Percentiles rank a stretch among this genome's conserved stretches.
These are phyloP conservation scores for Fusarium robinianum DNA, from an alignment of 2,329 filamentous ascomycete genomes.

Conservation along the genomic window DNA sequence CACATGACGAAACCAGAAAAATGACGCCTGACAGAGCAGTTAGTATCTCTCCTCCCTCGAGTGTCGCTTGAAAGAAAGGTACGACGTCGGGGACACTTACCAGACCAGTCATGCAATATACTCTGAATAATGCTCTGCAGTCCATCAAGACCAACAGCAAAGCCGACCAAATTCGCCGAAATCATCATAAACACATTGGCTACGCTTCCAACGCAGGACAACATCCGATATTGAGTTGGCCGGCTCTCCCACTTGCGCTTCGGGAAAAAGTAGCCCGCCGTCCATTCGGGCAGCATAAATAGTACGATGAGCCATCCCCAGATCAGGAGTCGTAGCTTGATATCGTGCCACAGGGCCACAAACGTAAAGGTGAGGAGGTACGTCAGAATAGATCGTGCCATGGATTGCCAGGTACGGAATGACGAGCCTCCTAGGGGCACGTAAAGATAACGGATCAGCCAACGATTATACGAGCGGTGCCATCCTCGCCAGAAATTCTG, in stretches of 20 bases:
- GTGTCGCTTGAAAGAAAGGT: too few relatives aligned
- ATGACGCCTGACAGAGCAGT: conserved; percentile 57
- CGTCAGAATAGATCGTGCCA: conserved; percentile 68
- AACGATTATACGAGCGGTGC: conserved; percentile 95
- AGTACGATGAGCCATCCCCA: conserved; percentile 98
- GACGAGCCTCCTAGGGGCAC: conserved; percentile 80
- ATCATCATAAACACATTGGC: conserved; percentile 94
- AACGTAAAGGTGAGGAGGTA: conserved; percentile 92
- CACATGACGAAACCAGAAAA: conserved; percentile 74
- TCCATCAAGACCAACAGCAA: conserved; percentile 89
- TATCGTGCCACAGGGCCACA: conserved; percentile 97
- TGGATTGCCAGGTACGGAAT: conserved; percentile 50
- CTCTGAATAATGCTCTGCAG: conserved; percentile 74
- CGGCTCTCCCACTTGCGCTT: conserved; percentile 68
- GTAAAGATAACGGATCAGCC: conserved; percentile 92
- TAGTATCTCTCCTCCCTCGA: conserved; percentile 20
- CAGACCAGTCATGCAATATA: conserved; percentile 75
- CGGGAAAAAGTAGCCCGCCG: conserved; percentile 74
- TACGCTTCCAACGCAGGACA: conserved; percentile 81
- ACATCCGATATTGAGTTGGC: conserved; percentile 74
- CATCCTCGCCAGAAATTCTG: conserved; percentile 93
- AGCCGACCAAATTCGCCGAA: conserved; percentile 90
- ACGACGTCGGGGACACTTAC: conserved; percentile 46
- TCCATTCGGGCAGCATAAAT: conserved; percentile 88
- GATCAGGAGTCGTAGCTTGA: conserved; percentile 84